Evolutionary conservation across 2,329 filamentous ascomycete species (phyloP), one percentile per base, ranked within the genome.

Genomic region (Scopulariopsis brevicaulis): DNA sequence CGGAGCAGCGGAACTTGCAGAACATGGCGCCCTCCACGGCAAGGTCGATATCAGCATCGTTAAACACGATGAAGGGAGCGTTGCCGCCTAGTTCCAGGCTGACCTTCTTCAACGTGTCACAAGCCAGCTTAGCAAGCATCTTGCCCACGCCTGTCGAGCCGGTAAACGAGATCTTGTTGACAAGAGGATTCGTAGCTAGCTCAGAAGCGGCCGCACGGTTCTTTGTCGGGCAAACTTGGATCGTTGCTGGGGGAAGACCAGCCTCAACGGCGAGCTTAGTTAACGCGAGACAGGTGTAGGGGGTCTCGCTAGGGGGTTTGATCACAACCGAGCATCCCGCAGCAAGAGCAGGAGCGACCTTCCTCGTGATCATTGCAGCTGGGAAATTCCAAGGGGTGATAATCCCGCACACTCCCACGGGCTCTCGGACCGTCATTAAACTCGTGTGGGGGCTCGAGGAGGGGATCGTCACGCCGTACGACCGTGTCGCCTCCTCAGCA

Each of bases 41-140:
- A 4, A 77, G 75, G 60, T 96, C 92, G 24, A 97, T 74, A 68
- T 97, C 90, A 22, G 93, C 89, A 67, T 97, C 93, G 67, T 97
- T 91, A 67, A 97, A 97, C 37, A 97, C 90, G 63, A 97, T 96
- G 69, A 96, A 96, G 1, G 94, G 93, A 0, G 93, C 89, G 70
- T 97, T 97, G 53, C 93, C 94, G 57, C 93, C 93, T 1, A 97
- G 86, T 70, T 97, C 93, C 70, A 96, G 88, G 0, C 89, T 94
- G 46, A 85, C 69, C 63, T 84, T 81, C 80, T 97, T 97, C 64
- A 96, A 75, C 0, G 90, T 96, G 46, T 82, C 80, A 0, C 91
- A 83, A 12, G 87, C 86, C 72, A 97, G 92, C 75, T 89, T 88
- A 90, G 96, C 96, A 58, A 99, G 82, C 5, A 86, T 77, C 69